Conservation (phyloP, 169 alveolate genomes). For the Cryptosporidium ubiquitum region DNA sequence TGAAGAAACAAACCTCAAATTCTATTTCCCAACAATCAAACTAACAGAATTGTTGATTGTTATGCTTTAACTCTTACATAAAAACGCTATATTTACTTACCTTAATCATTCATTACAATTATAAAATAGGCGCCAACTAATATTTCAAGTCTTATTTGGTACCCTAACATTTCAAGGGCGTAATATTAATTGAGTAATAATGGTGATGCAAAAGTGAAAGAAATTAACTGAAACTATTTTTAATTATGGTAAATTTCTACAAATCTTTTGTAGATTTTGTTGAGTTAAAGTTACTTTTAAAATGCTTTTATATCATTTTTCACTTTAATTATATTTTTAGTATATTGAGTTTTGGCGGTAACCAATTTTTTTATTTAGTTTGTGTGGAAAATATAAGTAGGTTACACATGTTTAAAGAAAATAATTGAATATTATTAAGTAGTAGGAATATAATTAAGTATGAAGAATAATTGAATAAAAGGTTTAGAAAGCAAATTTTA, state of each 20-base stretch:
- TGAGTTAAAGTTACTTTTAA: neutral
- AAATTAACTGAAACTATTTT: too few species aligned
- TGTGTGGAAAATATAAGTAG: neutral
- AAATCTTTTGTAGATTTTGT: too few species aligned
- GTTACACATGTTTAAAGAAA: neutral
- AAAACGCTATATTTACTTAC: neutral
- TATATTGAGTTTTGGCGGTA: neutral
- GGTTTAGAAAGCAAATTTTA: neutral
- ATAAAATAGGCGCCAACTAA: neutral
- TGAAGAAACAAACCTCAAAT: constrained; percentile 10
- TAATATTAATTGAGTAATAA: neutral
- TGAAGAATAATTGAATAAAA: neutral
- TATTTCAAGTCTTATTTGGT: neutral
- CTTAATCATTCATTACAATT: neutral
- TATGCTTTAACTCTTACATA: neutral
- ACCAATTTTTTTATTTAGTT: neutral
- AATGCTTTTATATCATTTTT: neutral
- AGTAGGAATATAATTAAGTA: neutral
- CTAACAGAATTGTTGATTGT: neutral
- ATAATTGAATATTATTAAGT: neutral
- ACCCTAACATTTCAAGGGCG: neutral
- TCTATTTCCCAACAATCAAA: constrained; percentile 9
- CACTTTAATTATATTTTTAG: neutral
- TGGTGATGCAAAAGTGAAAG: neutral
- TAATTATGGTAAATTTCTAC: neutral